Conservation (phyloP, 1,139 yeast genomes). For the Pichia sp. region DNA sequence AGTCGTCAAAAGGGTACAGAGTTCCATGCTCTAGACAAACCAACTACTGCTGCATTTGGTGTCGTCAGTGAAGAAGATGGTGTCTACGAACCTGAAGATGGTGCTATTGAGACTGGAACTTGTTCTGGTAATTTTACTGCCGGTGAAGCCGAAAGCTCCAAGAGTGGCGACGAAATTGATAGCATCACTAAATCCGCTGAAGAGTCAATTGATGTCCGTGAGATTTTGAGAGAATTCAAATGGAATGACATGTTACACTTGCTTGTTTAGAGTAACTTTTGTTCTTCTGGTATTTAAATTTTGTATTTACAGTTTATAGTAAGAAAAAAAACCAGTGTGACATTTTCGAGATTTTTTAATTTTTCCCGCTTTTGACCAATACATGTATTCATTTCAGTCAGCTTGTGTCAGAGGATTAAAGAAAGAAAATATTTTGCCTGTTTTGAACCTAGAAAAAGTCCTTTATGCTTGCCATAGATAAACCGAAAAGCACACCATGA, state of each 20-base stretch:
- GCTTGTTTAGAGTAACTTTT: constrained; percentile 12
- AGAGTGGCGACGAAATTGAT: constrained; percentile 8
- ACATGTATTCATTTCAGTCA: background rate
- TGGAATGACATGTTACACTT: constrained; percentile 19
- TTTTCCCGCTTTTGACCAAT: background rate
- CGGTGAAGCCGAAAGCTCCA: background rate
- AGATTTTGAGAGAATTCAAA: constrained; percentile 16
- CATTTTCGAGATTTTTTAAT: background rate
- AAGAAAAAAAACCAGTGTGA: background rate
- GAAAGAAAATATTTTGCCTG: background rate
- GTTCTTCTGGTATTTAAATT: background rate
- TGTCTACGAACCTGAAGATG: constrained; percentile 11
- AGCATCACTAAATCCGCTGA: constrained; percentile 4
- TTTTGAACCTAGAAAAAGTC: no score
- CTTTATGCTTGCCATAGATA: no score
- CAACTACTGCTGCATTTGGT: constrained; percentile 27
- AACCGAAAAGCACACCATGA: constrained; percentile 1
- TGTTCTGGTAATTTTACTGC: constrained; percentile 1
- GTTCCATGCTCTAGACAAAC: constrained; percentile 57
- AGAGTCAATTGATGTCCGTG: constrained; percentile 13
- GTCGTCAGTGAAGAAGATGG: constrained; percentile 13
- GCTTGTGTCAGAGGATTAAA: background rate
- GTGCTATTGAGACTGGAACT: background rate
- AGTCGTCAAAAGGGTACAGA: constrained; percentile 41
- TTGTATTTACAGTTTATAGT: background rate